Evolutionary conservation across 2,329 filamentous ascomycete genomes (phyloP).

Genomic region (Aspergillus sp.): DNA sequence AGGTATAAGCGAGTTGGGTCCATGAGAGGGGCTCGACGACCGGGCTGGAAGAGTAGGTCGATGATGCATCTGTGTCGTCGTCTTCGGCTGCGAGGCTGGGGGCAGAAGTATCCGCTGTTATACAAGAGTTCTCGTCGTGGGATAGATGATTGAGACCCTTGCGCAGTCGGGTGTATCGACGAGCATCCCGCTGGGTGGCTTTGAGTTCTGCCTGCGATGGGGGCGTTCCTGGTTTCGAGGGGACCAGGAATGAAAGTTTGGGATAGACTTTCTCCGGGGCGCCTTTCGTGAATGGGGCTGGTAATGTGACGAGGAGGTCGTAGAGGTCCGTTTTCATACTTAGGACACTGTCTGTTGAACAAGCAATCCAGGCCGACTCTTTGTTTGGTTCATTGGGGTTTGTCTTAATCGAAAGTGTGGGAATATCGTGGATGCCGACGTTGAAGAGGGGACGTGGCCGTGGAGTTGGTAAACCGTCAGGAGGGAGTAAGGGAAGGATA

Average conservation of each 20-base stretch:
- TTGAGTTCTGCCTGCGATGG: slow-evolving; percentile 45
- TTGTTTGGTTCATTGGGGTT: slow-evolving; percentile 20
- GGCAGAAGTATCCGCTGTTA: neutral
- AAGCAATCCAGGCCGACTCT: slow-evolving; percentile 74
- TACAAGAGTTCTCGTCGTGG: slow-evolving; percentile 10
- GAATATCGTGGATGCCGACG: slow-evolving; percentile 87
- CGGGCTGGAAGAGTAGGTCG: slow-evolving; percentile 35
- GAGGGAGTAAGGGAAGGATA: slow-evolving; percentile 60
- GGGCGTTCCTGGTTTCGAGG: slow-evolving; percentile 47
- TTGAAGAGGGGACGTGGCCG: slow-evolving; percentile 79
- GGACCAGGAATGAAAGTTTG: slow-evolving; percentile 54
- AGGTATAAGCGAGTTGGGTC: slow-evolving; percentile 52
- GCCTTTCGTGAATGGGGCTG: slow-evolving; percentile 52
- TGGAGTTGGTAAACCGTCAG: slow-evolving; percentile 51
- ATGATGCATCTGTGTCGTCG: slow-evolving; percentile 31
- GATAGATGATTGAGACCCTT: slow-evolving; percentile 46
- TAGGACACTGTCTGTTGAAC: slow-evolving; percentile 90
- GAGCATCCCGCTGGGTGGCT: slow-evolving; percentile 83
- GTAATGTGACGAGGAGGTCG: slow-evolving; percentile 81
- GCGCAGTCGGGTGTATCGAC: slow-evolving; percentile 64
- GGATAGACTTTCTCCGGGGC: slow-evolving; percentile 63
- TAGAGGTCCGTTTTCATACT: slow-evolving; percentile 78
- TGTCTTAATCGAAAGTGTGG: slow-evolving; percentile 56
- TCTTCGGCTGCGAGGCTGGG: slow-evolving; percentile 16
- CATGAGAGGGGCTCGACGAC: slow-evolving; percentile 52